Evolutionary conservation across 2,329 filamentous ascomycete species (phyloP).

Genomic region (Alternaria tenuissima): DNA sequence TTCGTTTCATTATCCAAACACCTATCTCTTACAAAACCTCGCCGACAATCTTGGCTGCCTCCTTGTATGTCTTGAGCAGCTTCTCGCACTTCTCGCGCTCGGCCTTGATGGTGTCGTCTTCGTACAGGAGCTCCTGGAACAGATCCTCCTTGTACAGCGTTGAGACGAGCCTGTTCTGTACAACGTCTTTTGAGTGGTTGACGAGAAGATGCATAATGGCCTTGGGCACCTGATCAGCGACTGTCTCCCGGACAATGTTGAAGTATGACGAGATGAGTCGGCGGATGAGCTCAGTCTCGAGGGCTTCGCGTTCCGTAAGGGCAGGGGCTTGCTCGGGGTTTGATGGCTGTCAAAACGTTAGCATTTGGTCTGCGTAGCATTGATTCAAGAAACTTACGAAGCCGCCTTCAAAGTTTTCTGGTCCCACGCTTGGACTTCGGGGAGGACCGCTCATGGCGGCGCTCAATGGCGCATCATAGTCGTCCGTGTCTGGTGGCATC

Average conservation of each 20-base stretch:
- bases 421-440: slow-evolving; percentile 12
- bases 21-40: slow-evolving; percentile 68
- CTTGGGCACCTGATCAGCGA: slow-evolving; percentile 97
- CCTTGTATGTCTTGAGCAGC: slow-evolving; percentile 91
- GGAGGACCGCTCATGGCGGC: slow-evolving; percentile 31
- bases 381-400: slow-evolving; percentile 62
- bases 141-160: slow-evolving; percentile 92
- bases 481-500: slow-evolving; percentile 53
- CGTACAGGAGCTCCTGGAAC: slow-evolving; percentile 93
- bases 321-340: slow-evolving; percentile 74
- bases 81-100: slow-evolving; percentile 99
- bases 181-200: slow-evolving; percentile 97
- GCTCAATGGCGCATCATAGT: slow-evolving; percentile 50
- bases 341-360: slow-evolving; percentile 44
- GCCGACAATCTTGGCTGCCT: slow-evolving; percentile 97
- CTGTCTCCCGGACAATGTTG: slow-evolving; percentile 98
- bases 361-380: slow-evolving; percentile 6
- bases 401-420: slow-evolving; percentile 57
- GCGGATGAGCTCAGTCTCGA: slow-evolving; percentile 97
- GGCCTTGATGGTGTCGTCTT: slow-evolving; percentile 96
- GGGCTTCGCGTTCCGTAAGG: slow-evolving; percentile 91
- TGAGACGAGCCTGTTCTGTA: slow-evolving; percentile 95
- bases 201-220: slow-evolving; percentile 98
- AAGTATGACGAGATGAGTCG: slow-evolving; percentile 98
- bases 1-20: slow-evolving; percentile 25